These are phyloP conservation scores for Mesotaenium endlicherianum DNA, from an alignment of 139 green algal species.

Conservation along the genomic window DNA sequence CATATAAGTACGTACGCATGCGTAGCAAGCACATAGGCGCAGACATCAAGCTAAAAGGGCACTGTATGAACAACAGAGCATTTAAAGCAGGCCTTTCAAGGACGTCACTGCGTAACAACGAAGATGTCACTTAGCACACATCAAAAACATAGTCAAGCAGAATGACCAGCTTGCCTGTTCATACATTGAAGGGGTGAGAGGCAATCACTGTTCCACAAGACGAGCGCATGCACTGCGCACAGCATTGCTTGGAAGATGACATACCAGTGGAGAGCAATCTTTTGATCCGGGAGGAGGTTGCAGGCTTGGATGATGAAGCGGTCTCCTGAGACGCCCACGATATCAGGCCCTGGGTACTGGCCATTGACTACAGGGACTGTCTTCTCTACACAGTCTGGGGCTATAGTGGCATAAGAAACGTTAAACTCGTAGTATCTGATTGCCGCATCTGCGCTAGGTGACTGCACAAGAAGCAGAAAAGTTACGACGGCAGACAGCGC, in stretches of 20 bases:
- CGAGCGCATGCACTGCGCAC: neutral
- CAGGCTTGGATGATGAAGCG: neutral
- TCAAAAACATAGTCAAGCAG: neutral
- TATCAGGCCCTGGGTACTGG: neutral
- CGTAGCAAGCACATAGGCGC: no score
- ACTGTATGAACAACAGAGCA: no score
- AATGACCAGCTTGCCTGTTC: no score
- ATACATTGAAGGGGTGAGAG: neutral
- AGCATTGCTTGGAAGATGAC: no score
- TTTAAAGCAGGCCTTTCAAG: no score
- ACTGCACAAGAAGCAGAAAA: no score
- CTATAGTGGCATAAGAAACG: neutral
- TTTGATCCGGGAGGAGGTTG: neutral
- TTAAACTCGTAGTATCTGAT: neutral
- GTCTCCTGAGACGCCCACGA: neutral
- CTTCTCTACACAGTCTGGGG: neutral
- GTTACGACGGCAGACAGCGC: no score
- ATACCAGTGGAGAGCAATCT: no score
- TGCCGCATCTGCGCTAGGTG: neutral
- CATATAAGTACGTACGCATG: no score
- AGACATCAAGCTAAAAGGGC: no score
- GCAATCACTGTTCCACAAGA: neutral
- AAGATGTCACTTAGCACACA: neutral
- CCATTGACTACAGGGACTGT: neutral
- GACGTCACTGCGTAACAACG: no score